Evolutionary conservation across 83 land plant species (phyloP).

Genomic region (Picea abies): DNA sequence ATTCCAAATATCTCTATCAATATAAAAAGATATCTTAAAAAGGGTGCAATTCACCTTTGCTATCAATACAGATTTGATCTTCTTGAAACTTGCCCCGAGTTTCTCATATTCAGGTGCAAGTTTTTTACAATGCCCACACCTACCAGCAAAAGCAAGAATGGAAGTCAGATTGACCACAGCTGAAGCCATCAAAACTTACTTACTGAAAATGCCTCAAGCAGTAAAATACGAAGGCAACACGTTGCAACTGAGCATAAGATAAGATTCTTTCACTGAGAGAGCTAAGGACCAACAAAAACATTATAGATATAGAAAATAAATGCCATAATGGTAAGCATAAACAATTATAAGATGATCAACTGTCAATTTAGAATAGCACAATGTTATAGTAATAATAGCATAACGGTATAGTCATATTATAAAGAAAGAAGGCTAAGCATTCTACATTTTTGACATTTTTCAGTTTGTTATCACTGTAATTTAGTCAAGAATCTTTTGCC

Average conservation of each 20-base stretch:
- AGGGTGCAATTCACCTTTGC: conserved; percentile 65
- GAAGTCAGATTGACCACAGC: not conserved
- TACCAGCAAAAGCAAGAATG: conserved; percentile 22
- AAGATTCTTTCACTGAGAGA: not conserved
- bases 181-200: not conserved
- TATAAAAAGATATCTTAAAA: not conserved
- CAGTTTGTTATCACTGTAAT: no score
- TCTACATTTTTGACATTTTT: no score
- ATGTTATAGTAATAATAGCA: not conserved
- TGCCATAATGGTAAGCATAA: not conserved
- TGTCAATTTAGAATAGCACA: not conserved
- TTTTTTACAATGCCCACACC: conserved; percentile 99
- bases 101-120: conserved; percentile 99
- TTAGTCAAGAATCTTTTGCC: no score
- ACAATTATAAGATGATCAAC: not conserved
- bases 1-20: not conserved
- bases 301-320: not conserved
- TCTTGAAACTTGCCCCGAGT: conserved; percentile 83
- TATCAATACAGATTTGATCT: conserved; percentile 82
- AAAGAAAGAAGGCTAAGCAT: no score
- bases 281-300: not conserved
- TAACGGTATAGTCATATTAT: no score
- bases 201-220: not conserved
- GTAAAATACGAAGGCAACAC: not conserved
- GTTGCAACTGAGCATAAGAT: not conserved